A percentile compares a stretch with the other conserved stretches of the same genome.
phyloP scores from a whole-genome alignment of 108 stramenopile species.

The Pseudonitzschia pungens region DNA sequence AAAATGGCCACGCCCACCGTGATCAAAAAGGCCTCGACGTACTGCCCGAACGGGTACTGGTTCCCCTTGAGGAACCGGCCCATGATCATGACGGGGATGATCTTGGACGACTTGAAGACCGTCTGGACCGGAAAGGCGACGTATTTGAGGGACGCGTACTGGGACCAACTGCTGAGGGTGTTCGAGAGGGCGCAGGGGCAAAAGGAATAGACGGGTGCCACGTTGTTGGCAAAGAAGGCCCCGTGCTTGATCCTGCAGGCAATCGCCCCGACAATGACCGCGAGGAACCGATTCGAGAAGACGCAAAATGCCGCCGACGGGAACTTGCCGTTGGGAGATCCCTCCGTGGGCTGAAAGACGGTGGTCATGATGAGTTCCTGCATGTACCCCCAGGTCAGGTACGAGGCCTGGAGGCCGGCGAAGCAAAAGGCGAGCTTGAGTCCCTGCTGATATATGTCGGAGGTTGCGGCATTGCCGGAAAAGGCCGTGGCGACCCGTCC shows the following conservation, averaged over 20 bases:
- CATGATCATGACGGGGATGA: conserved; percentile 99
- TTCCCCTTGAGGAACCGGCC: conserved; percentile 86
- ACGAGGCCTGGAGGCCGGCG: conserved; percentile 84
- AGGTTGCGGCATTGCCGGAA: conserved; percentile 27
- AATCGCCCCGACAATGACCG: conserved; percentile 89
- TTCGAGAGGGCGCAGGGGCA: conserved; percentile 94
- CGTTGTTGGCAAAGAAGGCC: conserved; percentile 70
- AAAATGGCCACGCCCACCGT: conserved; percentile 94
- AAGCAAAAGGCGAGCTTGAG: conserved; percentile 66
- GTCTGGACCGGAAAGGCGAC: conserved; percentile 98
- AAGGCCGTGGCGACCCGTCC: conserved; percentile 14
- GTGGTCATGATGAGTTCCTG: conserved; percentile 98
- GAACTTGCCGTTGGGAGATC: conserved; percentile 81
- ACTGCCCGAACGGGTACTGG: conserved; percentile 84
- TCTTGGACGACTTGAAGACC: conserved; percentile 96
- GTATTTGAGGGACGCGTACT: conserved; percentile 95
- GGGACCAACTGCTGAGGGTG: conserved; percentile 95
- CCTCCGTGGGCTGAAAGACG: conserved; percentile 72
- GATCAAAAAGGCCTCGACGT: conserved; percentile 89
- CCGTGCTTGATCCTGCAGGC: conserved; percentile 83
- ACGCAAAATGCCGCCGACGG: conserved; percentile 96
- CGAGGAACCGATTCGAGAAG: conserved; percentile 96
- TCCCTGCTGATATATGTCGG: conserved; percentile 57
- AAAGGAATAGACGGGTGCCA: conserved; percentile 89
- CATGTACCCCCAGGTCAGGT: conserved; percentile 96